phyloP scores from a whole-genome alignment of 306 rosid species.

The Myrica gale region DNA sequence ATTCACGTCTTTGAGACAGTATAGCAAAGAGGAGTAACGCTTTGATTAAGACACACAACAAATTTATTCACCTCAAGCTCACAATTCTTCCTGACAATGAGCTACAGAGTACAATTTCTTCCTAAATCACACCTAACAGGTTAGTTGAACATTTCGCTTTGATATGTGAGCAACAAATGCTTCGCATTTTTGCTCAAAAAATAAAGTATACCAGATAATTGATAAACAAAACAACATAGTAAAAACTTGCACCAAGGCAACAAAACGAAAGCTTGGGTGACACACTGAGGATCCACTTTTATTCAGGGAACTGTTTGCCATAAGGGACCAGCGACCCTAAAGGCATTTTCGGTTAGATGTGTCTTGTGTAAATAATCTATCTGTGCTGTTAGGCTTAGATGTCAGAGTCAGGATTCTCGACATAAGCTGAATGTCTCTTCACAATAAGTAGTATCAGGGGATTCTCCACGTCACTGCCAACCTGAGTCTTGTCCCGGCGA shows the following conservation, averaged over 20 bases:
- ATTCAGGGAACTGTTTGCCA: neutral
- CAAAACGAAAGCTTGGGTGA: neutral
- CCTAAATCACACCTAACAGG: neutral
- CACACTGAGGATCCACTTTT: neutral
- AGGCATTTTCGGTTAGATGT: neutral
- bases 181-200: too few species aligned
- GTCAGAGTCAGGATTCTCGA: constrained; percentile 35
- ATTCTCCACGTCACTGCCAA: constrained; percentile 62
- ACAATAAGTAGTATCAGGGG: constrained; percentile 68
- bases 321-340: neutral
- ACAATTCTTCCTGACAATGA: neutral
- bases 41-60: neutral
- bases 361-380: neutral
- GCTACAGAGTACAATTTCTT: neutral
- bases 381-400: constrained; percentile 1
- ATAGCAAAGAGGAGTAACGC: neutral
- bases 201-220: neutral
- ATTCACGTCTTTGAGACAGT: neutral
- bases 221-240: neutral
- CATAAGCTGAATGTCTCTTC: constrained; percentile 53
- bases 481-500: constrained; percentile 42
- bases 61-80: neutral
- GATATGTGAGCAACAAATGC: too few species aligned
- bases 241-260: neutral
- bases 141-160: neutral